These are phyloP conservation scores for Boletus reticulatus DNA, from an alignment of 768 basidiomycete species.

Conservation along the genomic window DNA sequence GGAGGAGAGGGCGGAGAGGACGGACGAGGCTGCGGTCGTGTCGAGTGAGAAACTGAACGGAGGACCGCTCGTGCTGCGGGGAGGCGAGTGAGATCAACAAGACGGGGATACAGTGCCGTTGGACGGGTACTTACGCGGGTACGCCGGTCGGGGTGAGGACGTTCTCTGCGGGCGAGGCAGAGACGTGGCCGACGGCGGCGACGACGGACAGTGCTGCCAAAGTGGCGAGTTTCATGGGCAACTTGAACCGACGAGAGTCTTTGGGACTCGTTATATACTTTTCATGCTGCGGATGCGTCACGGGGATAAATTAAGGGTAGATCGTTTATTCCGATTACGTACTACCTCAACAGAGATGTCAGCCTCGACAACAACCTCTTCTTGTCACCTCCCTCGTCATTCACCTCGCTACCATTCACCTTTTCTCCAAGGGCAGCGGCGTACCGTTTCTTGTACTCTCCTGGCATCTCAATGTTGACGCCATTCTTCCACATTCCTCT, in stretches of 20 bases:
- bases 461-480: slow-evolving; percentile 58
- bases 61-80: slow-evolving; percentile 21
- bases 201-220: slow-evolving; percentile 2
- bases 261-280: not conserved
- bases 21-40: slow-evolving; percentile 19
- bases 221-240: slow-evolving; percentile 14
- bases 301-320: not conserved
- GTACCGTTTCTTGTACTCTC: slow-evolving; percentile 76
- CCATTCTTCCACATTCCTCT: slow-evolving; percentile 76
- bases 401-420: not conserved
- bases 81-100: not conserved
- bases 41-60: slow-evolving; percentile 22
- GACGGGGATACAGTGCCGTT: too few species aligned
- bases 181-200: slow-evolving; percentile 8
- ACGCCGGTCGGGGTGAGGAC: slow-evolving; percentile 12
- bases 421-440: slow-evolving; percentile 24
- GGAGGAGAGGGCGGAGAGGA: slow-evolving; percentile 22
- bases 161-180: slow-evolving; percentile 3
- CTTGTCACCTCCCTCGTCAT: not conserved
- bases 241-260: not conserved
- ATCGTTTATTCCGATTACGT: too few species aligned
- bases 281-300: not conserved
- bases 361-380: slow-evolving; percentile 3
- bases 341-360: slow-evolving; percentile 3
- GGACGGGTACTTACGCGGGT: slow-evolving; percentile 17